A percentile compares a stretch with the other conserved stretches of the same genome.
Evolutionary conservation across 106 monocot species (phyloP).

Genomic region (Chionographis japonica): DNA sequence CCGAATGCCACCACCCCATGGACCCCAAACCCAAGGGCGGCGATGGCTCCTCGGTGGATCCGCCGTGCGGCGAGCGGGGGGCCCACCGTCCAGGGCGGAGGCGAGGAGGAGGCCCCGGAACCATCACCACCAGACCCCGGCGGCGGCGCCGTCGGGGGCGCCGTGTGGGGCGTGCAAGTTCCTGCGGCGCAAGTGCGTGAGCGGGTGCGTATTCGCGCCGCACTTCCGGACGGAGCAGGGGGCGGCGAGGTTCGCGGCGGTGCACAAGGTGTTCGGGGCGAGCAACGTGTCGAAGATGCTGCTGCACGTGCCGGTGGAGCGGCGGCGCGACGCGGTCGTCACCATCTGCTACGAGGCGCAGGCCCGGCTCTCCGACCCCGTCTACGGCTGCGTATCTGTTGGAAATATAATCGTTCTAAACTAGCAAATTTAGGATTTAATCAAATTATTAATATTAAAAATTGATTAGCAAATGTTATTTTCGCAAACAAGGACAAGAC

Average conservation of each 20-base stretch:
- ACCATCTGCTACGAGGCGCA: constrained; percentile 94
- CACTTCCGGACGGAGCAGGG: constrained; percentile 57
- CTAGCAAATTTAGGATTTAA: too few relatives aligned
- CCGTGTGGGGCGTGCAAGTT: constrained; percentile 97
- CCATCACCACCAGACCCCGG: too few relatives aligned
- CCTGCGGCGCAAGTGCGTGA: constrained; percentile 61
- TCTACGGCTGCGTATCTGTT: constrained; percentile 86
- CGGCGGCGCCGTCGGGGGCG: too few relatives aligned
- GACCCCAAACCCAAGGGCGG: too few relatives aligned
- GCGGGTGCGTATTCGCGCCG: constrained; percentile 80
- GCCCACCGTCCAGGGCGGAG: not conserved
- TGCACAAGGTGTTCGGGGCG: constrained; percentile 87
- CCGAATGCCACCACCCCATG: too few relatives aligned
- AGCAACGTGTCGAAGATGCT: constrained; percentile 87
- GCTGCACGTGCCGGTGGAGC: constrained; percentile 31
- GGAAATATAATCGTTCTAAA: too few relatives aligned
- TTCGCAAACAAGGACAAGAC: too few relatives aligned
- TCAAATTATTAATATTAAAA: too few relatives aligned
- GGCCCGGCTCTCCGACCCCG: constrained; percentile 75
- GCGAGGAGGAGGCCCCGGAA: not conserved
- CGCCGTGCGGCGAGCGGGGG: too few relatives aligned
- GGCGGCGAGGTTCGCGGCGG: constrained; percentile 60
- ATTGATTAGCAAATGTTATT: too few relatives aligned
- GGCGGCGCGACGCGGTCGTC: constrained; percentile 46
- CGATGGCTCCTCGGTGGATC: too few relatives aligned